Base-by-base conservation (phyloP, 306 rosid genomes). In the Lagenaria siceraria region DNA sequence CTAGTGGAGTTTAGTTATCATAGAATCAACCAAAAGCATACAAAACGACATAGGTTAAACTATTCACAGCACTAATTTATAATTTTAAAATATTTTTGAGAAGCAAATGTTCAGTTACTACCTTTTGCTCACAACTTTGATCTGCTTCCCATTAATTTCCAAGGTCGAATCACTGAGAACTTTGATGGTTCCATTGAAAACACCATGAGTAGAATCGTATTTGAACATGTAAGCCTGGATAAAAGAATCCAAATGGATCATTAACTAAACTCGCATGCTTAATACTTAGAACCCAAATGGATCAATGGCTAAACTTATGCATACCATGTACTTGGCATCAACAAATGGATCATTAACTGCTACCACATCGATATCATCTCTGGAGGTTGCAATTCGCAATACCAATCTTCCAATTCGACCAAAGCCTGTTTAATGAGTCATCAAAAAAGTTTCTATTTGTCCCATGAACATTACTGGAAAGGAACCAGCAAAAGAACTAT, bases 351-450 rank as follows among this genome's bases (percentile, higher is more conserved):
- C 99, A 80, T 95, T 95, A 79, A 95, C 94, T 14, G 97, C 91
- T 36, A 92, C 91, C 63, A 95, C 93, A 66, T 92, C 97, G 42
- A 95, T 84, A 86, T 92, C 99, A 90, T 90, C 99, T 82, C 99
- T 82, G 36, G 82, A 73, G 83, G 84, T 71, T 27, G 99, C 99
- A 71, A 95, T 81, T 22, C 99, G 93, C 54, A 95, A 80, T 65
- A 95, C 97, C 92, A 95, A 85, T 84, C 99, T 88, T 82, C 99
- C 99, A 84, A 95, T 95, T 38, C 99, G 90, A 78, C 99, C 99
- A 86, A 95, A 95, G 76, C 99, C 99, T 94, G 85, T 75, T 72
- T 25, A 21, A 42, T 64, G 51, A 51, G 56, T 29, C 52, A 78
- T 42, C 36, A 55, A 22, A 21, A 29, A 74, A 31, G 11, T 9